Percentiles rank a stretch among this genome's conserved stretches.
These are phyloP conservation scores for Albatrellus ellisii DNA, from an alignment of 768 basidiomycete genomes.

Conservation along the genomic window DNA sequence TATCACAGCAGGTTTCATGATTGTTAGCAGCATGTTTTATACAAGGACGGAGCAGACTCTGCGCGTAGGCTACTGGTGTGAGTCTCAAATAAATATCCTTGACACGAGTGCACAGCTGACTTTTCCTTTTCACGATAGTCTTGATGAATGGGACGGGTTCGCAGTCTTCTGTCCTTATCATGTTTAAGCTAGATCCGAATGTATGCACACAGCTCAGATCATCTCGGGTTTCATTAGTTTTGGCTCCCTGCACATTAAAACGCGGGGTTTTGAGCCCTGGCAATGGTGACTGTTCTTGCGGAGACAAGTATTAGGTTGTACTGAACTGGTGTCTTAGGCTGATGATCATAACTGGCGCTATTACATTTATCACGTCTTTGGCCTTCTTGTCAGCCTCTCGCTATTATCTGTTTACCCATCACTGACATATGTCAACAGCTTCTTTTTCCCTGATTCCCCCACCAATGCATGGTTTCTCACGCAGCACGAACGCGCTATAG, in stretches of 20 bases:
- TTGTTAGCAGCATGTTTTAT: constrained; percentile 70
- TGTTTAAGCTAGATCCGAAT: background rate
- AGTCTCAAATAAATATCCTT: constrained; percentile 17
- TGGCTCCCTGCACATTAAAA: constrained; percentile 49
- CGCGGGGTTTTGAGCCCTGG: constrained; percentile 49
- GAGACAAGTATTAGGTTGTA: constrained; percentile 6
- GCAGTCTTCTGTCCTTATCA: background rate
- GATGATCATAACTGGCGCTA: constrained; percentile 53
- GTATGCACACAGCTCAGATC: constrained; percentile 39
- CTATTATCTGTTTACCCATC: background rate
- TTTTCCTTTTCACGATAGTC: constrained; percentile 29
- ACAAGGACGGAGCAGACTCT: constrained; percentile 56
- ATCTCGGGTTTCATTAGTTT: constrained; percentile 59
- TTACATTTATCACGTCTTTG: constrained; percentile 40
- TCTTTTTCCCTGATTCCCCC: constrained; percentile 64
- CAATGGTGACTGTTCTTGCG: constrained; percentile 36
- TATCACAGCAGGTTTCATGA: constrained; percentile 66
- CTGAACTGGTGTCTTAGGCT: constrained; percentile 27
- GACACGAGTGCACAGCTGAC: background rate
- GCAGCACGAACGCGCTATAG: constrained; percentile 43
- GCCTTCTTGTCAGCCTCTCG: constrained; percentile 36
- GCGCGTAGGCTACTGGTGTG: constrained; percentile 69
- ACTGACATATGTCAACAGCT: constrained; percentile 26
- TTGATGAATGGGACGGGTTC: constrained; percentile 65
- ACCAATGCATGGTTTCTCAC: constrained; percentile 68